Percentiles rank a stretch among this genome's conserved stretches.
phyloP scores from a whole-genome alignment of 2,329 filamentous ascomycete species.

The Colletotrichum acutatum region DNA sequence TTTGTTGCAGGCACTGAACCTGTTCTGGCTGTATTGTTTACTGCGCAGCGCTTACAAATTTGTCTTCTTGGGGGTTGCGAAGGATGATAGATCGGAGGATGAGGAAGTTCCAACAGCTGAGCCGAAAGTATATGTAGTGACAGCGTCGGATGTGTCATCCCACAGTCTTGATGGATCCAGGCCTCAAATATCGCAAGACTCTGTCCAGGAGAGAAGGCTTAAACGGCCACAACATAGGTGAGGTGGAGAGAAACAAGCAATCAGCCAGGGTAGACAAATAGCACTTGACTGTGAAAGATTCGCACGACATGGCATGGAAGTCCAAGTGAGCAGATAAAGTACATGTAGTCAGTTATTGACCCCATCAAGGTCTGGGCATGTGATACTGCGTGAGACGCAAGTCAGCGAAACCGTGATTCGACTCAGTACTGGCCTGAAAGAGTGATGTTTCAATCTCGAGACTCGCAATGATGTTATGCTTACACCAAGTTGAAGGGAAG shows the following conservation, averaged over 20 bases:
- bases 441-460: too few relatives aligned
- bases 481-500: too few relatives aligned
- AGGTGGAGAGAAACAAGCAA: too few relatives aligned
- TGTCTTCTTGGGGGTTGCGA: neutral
- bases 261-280: neutral
- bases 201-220: neutral
- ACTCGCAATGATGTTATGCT: too few relatives aligned
- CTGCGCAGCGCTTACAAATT: neutral
- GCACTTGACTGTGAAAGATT: neutral
- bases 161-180: neutral
- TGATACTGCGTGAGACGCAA: too few relatives aligned
- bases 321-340: too few relatives aligned
- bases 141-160: neutral
- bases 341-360: too few relatives aligned
- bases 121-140: neutral
- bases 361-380: too few relatives aligned
- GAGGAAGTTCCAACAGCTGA: neutral
- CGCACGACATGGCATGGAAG: neutral
- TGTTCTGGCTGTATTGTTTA: neutral
- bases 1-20: neutral
- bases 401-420: too few relatives aligned
- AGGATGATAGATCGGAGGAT: neutral
- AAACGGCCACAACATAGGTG: neutral
- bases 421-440: too few relatives aligned
- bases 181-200: neutral